Evolutionary conservation across 2,329 filamentous ascomycete species (phyloP).

Genomic region (Xylaria multiplex): DNA sequence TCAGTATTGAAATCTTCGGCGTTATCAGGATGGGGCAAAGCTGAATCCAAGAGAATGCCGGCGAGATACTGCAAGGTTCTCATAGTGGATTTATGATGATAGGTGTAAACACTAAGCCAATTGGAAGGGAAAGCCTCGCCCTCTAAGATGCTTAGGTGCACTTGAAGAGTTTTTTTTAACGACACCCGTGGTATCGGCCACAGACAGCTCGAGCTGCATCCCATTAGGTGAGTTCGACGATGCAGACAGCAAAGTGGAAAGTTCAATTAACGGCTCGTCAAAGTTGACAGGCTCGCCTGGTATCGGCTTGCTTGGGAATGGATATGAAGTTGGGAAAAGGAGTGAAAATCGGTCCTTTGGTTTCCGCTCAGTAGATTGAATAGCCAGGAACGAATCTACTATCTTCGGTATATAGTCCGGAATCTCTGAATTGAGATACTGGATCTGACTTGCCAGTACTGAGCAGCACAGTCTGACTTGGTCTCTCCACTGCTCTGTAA

Average conservation of each 20-base stretch:
- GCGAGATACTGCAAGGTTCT: constrained; percentile 84
- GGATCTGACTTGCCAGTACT: constrained; percentile 85
- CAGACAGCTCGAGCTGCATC: constrained; percentile 78
- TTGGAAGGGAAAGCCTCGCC: constrained; percentile 88
- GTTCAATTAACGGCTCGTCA: constrained; percentile 88
- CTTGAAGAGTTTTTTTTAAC: constrained; percentile 82
- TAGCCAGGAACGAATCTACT: constrained; percentile 85
- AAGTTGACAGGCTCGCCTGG: constrained; percentile 67
- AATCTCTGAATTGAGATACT: constrained; percentile 80
- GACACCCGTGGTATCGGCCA: constrained; percentile 78
- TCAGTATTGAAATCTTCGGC: constrained; percentile 92
- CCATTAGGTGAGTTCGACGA: constrained; percentile 78
- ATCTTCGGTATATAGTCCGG: constrained; percentile 92
- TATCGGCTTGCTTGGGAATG: constrained; percentile 80
- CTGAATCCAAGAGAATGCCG: constrained; percentile 80
- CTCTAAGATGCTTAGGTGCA: constrained; percentile 87
- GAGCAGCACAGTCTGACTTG: constrained; percentile 95
- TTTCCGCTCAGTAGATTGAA: constrained; percentile 66
- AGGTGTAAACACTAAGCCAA: constrained; percentile 94
- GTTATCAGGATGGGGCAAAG: constrained; percentile 89
- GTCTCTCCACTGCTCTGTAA: constrained; percentile 88
- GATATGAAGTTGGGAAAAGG: constrained; percentile 89
- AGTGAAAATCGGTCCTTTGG: constrained; percentile 78
- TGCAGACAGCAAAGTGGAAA: constrained; percentile 86
- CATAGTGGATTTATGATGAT: constrained; percentile 91